Conservation (phyloP, 2,329 filamentous ascomycete species). For the Magnaporthiopsis rhizophila region DNA sequence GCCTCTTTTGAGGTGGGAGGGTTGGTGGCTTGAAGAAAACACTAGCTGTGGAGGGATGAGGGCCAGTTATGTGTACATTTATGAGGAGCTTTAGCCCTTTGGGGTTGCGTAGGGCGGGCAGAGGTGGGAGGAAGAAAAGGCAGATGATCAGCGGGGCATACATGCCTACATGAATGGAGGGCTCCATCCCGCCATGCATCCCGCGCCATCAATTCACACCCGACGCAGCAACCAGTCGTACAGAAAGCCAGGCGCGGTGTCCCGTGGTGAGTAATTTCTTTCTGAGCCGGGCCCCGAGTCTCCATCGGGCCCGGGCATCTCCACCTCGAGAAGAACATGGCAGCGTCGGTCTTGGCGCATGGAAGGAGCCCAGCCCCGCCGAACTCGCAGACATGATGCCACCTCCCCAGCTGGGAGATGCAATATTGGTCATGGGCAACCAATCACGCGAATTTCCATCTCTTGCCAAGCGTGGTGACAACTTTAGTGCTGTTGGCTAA, state of each 20-base stretch:
- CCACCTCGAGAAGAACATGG: neutral
- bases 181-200: neutral
- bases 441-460: neutral
- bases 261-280: neutral
- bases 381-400: neutral
- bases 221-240: neutral
- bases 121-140: neutral
- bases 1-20: neutral
- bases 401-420: neutral
- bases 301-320: neutral
- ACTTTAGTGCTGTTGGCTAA: neutral
- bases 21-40: neutral
- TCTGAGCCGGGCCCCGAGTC: neutral
- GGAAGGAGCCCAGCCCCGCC: neutral
- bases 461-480: neutral
- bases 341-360: neutral
- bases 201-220: neutral
- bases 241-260: neutral
- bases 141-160: neutral
- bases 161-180: neutral
- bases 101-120: too few species aligned
- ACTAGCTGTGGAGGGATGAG: neutral
- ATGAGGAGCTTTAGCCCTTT: neutral
- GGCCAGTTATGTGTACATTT: neutral
- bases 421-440: neutral